Evolutionary conservation across 2,329 filamentous ascomycete genomes (phyloP).

Genomic region (Aspergillus sp.): DNA sequence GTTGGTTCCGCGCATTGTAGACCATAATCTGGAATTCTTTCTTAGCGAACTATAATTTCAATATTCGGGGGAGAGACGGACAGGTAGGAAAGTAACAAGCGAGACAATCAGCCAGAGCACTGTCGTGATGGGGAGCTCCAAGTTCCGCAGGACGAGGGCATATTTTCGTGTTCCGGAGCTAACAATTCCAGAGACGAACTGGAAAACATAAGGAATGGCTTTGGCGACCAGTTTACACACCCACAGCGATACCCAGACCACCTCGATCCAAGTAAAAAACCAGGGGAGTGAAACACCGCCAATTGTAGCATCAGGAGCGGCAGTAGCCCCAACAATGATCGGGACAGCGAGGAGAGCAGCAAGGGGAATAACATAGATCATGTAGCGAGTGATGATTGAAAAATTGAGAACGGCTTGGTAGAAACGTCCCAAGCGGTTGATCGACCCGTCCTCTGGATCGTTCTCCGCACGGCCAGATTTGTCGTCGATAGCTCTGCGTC

Average conservation of each 20-base stretch:
- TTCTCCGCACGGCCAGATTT: conserved; percentile 34
- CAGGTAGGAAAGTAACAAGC: conserved; percentile 59
- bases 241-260: conserved; percentile 66
- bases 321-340: conserved; percentile 61
- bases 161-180: conserved; percentile 66
- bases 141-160: conserved; percentile 55
- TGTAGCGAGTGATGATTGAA: conserved; percentile 63
- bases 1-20: conserved; percentile 39
- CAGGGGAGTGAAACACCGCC: conserved; percentile 58
- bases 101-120: conserved; percentile 61
- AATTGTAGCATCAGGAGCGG: conserved; percentile 48
- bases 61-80: conserved; percentile 23
- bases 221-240: conserved; percentile 60
- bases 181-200: conserved; percentile 62
- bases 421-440: conserved; percentile 60
- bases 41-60: not conserved
- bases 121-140: conserved; percentile 62
- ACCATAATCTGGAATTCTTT: conserved; percentile 41
- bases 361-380: conserved; percentile 62
- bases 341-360: conserved; percentile 60
- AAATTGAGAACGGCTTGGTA: conserved; percentile 63
- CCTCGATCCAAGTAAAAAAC: conserved; percentile 66
- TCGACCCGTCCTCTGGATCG: conserved; percentile 52
- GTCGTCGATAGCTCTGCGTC: conserved; percentile 36
- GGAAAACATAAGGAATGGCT: conserved; percentile 60